Evolutionary conservation across 352 stramenopile species (phyloP), one percentile per base, ranked within the genome.

Genomic region (Elongisporangium prolatum): DNA sequence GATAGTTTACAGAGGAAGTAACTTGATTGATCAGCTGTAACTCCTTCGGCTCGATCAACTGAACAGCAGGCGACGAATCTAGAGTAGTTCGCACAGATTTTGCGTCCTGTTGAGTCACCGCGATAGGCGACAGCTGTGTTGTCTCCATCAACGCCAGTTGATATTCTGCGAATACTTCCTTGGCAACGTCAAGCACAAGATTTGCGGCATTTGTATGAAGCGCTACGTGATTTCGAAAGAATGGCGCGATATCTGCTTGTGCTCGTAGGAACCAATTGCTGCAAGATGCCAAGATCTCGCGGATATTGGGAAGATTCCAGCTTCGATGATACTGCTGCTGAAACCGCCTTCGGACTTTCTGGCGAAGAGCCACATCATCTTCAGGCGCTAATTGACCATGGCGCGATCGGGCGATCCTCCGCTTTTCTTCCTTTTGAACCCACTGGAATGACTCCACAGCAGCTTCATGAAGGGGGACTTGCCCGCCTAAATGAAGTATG

Each of bases 391-490:
- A 4, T 51, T 56, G n/a, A 61, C 24, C 17, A 59, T 20, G 8
- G 4, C 28, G 28, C 21, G 21, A 48, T 6, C 22, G 38, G 9
- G 9, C 60, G 24, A 13, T 22, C 10, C 24, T 25, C 44, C 7
- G 44, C 10, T 59, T 54, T 7, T 81, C 48, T 28, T 90, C 64
- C n/a, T 67, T 58, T 34, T 61, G 51, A 24, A 76, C 59, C 80
- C 79, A 93, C 11, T 81, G 59, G 14, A 86, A 73, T 28, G 80
- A 91, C 20, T 91, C 75, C 2, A 82, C 53, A 3, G 75, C 74
- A 28, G 80, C 77, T 63, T 91, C 75, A 44, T 91, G 84, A 38
- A 93, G 74, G 2, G 79, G 77, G 0, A 90, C 81, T 69, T 93
- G 84, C 3, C 84, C 84, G 16, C 84, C 81, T 44, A 91, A 51